Evolutionary conservation across 2,329 filamentous ascomycete genomes (phyloP).

Genomic region (Stagonosporopsis tanaceti): DNA sequence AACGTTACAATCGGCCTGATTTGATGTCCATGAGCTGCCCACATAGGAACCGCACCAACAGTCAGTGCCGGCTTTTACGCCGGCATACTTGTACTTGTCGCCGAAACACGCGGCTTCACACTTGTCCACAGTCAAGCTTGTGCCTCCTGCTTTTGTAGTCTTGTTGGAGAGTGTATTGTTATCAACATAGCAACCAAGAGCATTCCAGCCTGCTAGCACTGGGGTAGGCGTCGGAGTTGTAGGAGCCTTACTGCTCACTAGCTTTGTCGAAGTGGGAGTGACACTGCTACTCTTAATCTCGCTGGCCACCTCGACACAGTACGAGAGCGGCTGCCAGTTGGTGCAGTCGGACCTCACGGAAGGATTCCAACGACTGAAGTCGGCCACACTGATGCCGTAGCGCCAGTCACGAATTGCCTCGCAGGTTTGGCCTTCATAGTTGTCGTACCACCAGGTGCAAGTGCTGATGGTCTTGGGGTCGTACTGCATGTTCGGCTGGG

Average conservation of each 20-base stretch:
- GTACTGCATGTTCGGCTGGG: neutral
- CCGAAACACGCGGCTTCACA: neutral
- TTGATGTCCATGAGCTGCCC: neutral
- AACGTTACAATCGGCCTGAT: neutral
- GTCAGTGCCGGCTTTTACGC: neutral
- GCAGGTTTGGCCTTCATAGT: neutral
- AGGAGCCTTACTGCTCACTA: neutral
- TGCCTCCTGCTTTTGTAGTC: neutral
- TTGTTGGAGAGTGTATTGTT: neutral
- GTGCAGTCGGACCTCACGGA: neutral
- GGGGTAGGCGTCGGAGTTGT: neutral
- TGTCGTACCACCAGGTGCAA: neutral
- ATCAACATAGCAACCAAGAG: neutral
- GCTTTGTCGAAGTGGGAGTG: neutral
- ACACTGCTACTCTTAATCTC: neutral
- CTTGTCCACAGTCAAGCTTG: neutral
- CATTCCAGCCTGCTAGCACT: neutral
- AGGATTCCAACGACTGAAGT: neutral
- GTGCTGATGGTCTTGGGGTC: neutral
- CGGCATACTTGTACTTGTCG: neutral
- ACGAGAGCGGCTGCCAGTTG: neutral
- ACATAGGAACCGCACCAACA: neutral
- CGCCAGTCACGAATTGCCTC: neutral
- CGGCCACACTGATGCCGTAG: neutral
- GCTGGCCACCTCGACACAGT: neutral